phyloP scores from a whole-genome alignment of 805 yeast genomes.

The Teunomyces cretensis region DNA sequence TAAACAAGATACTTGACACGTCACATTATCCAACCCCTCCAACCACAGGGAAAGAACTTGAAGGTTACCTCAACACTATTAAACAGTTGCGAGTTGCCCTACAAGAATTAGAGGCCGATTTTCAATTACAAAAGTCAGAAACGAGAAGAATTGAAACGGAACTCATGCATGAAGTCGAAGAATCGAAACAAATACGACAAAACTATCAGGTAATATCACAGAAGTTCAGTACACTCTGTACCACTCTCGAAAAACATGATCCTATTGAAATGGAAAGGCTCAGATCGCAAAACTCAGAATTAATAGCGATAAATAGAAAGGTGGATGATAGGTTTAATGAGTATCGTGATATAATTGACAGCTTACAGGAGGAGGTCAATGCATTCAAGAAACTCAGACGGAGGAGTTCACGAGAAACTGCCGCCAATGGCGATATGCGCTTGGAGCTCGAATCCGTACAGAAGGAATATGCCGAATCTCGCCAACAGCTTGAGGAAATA shows the following conservation, averaged over 20 bases:
- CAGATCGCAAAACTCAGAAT: constrained; percentile 19
- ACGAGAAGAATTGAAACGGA: constrained; percentile 20
- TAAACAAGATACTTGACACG: constrained; percentile 11
- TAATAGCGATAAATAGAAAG: constrained; percentile 15
- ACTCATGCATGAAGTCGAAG: constrained; percentile 21
- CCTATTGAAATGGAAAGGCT: constrained; percentile 9
- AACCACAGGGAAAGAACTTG: constrained; percentile 9
- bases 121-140: constrained; percentile 18
- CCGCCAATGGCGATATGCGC: background rate
- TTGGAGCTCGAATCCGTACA: background rate
- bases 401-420: background rate
- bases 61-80: constrained; percentile 16
- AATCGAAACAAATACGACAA: constrained; percentile 18
- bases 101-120: constrained; percentile 22
- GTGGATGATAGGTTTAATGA: constrained; percentile 28
- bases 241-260: constrained; percentile 5
- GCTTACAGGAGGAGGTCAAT: constrained; percentile 31
- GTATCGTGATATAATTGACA: constrained; percentile 30
- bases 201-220: constrained; percentile 18
- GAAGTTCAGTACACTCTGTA: constrained; percentile 17
- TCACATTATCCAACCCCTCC: constrained; percentile 14
- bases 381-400: constrained; percentile 20
- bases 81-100: constrained; percentile 18
- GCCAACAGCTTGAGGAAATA: constrained; percentile 13
- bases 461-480: background rate